phyloP scores from a whole-genome alignment of 768 basidiomycete species.

The Fomitopsis serialis region DNA sequence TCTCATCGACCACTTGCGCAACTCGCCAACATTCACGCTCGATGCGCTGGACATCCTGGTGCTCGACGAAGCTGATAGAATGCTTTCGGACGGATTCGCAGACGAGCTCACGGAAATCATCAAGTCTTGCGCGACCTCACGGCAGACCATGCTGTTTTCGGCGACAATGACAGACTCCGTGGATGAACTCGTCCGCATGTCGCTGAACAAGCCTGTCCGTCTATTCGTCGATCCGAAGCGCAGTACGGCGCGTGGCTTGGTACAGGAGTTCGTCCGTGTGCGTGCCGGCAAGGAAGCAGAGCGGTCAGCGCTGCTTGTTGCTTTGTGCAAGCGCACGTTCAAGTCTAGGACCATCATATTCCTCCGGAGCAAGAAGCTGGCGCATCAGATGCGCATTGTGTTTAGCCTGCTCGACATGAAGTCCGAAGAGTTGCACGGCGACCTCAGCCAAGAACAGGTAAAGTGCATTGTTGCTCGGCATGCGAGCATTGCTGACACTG shows the following conservation, averaged over 20 bases:
- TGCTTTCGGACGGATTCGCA: slow-evolving; percentile 92
- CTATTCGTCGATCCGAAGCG: slow-evolving; percentile 95
- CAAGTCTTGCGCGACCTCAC: slow-evolving; percentile 76
- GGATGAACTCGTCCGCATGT: slow-evolving; percentile 89
- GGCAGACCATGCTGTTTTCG: slow-evolving; percentile 98
- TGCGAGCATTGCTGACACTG: slow-evolving; percentile 3
- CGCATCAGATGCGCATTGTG: slow-evolving; percentile 93
- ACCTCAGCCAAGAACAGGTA: slow-evolving; percentile 94
- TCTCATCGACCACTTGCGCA: slow-evolving; percentile 94
- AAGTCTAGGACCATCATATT: slow-evolving; percentile 84
- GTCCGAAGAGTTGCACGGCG: slow-evolving; percentile 91
- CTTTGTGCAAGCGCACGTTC: slow-evolving; percentile 88
- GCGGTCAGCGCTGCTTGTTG: slow-evolving; percentile 68
- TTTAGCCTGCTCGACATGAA: slow-evolving; percentile 88
- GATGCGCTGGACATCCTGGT: slow-evolving; percentile 92
- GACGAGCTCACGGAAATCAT: slow-evolving; percentile 95
- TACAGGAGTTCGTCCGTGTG: slow-evolving; percentile 95
- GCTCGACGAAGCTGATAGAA: slow-evolving; percentile 96
- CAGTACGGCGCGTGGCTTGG: slow-evolving; percentile 75
- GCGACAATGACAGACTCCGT: slow-evolving; percentile 99
- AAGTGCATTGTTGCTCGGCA: too few relatives aligned
- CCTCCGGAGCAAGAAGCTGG: slow-evolving; percentile 92
- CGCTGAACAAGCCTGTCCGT: slow-evolving; percentile 86
- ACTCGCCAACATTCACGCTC: slow-evolving; percentile 88
- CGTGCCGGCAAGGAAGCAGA: slow-evolving; percentile 74